Percentiles rank a stretch among this genome's conserved stretches.
These are phyloP conservation scores for Aureobasidium sp. DNA, from an alignment of 2,329 filamentous ascomycete species.

Conservation along the genomic window DNA sequence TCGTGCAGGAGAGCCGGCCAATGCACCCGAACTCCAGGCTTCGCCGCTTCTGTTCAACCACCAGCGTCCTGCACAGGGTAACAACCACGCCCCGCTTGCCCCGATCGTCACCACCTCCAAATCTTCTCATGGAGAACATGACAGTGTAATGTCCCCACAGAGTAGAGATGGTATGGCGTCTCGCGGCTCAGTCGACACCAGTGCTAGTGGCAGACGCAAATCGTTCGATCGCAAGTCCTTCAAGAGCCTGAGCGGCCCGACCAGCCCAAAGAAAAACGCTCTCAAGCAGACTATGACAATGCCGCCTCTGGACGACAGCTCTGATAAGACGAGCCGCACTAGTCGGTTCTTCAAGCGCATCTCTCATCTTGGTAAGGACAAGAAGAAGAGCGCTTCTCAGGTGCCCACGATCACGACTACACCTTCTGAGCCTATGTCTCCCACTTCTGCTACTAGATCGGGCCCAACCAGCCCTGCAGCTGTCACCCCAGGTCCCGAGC, in stretches of 20 bases:
- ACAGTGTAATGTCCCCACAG: conserved; percentile 1
- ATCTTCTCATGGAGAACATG: neutral
- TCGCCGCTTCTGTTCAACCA: conserved; percentile 57
- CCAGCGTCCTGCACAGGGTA: conserved; percentile 30
- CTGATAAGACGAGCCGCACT: conserved; percentile 47
- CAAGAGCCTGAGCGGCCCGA: conserved; percentile 9
- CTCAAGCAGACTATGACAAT: conserved; percentile 3
- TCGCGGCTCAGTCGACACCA: neutral
- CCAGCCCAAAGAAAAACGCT: conserved; percentile 7
- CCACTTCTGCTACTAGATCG: neutral
- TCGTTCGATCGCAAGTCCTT: conserved; percentile 14
- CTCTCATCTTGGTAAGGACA: conserved; percentile 33
- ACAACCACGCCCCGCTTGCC: neutral
- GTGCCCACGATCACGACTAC: conserved; percentile 15
- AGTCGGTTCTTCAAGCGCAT: conserved; percentile 59
- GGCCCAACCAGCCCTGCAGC: neutral
- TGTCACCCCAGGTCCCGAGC: neutral
- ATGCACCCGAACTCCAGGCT: conserved; percentile 46
- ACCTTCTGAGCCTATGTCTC: conserved; percentile 1
- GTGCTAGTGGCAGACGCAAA: conserved; percentile 4
- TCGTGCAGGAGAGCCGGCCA: conserved; percentile 15
- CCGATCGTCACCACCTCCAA: neutral
- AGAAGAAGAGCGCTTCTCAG: conserved; percentile 39
- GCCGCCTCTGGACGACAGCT: conserved; percentile 25
- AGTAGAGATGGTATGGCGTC: conserved; percentile 5